These are phyloP conservation scores for Incumbomyces lentus DNA, from an alignment of 2,329 filamentous ascomycete genomes.

Conservation along the genomic window DNA sequence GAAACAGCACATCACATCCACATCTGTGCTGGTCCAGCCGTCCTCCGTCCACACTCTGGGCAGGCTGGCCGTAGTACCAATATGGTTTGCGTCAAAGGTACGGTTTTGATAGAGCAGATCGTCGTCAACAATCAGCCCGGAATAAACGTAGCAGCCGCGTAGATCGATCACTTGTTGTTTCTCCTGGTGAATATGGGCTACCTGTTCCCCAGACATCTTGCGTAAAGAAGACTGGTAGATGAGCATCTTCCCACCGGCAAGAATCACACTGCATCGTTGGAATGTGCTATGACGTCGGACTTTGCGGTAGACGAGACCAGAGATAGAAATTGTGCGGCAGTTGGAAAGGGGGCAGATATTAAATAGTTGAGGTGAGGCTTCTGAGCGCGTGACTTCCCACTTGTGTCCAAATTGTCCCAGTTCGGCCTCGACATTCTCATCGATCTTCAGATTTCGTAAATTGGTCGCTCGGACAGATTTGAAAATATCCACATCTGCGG, in stretches of 20 bases:
- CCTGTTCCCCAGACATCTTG: conserved; percentile 42
- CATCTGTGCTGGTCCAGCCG: conserved; percentile 21
- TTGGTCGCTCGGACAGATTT: conserved; percentile 49
- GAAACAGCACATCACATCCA: conserved; percentile 23
- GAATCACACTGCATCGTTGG: conserved; percentile 49
- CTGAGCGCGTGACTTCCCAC: conserved; percentile 56
- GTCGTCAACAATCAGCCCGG: conserved; percentile 50
- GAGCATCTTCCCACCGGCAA: conserved; percentile 48
- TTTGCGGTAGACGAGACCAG: conserved; percentile 54
- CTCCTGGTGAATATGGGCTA: conserved; percentile 53
- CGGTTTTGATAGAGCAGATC: conserved; percentile 41
- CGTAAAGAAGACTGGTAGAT: conserved; percentile 53
- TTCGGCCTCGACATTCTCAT: conserved; percentile 54
- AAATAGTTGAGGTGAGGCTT: conserved; percentile 54
- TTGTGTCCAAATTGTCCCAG: conserved; percentile 58
- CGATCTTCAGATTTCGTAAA: conserved; percentile 49
- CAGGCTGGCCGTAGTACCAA: conserved; percentile 12
- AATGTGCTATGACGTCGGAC: conserved; percentile 53
- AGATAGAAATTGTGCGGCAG: conserved; percentile 53
- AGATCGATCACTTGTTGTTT: conserved; percentile 50
- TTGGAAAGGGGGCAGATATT: conserved; percentile 56
- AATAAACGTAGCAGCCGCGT: conserved; percentile 56
- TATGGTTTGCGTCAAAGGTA: conserved; percentile 22
- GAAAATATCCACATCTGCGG: conserved; percentile 47
- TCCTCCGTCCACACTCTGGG: conserved; percentile 24